phyloP scores from a whole-genome alignment of 2,329 filamentous ascomycete genomes.

The Triangularia verruculosa region DNA sequence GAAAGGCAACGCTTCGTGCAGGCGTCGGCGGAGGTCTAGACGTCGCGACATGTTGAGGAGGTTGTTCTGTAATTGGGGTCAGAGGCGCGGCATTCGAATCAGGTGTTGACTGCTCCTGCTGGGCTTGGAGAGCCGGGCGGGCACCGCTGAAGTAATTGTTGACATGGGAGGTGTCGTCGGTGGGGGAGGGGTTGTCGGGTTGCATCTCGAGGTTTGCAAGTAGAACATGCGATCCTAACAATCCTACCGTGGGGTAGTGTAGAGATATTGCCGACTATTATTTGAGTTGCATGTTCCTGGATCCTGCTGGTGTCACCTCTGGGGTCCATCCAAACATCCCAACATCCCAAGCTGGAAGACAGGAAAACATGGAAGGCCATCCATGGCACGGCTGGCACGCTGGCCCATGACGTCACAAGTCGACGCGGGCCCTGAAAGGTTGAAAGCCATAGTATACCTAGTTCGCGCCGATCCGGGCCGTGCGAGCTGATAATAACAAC shows the following conservation, averaged over 20 bases:
- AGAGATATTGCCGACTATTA: neutral
- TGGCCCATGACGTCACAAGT: neutral
- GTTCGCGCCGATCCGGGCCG: neutral
- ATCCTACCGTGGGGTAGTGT: neutral
- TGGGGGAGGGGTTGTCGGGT: neutral
- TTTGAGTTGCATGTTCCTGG: neutral
- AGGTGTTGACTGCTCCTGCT: neutral
- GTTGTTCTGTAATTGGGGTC: neutral
- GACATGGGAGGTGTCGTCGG: neutral
- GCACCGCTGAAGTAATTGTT: neutral
- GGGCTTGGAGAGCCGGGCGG: neutral
- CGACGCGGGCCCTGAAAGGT: neutral
- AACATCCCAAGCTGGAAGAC: neutral
- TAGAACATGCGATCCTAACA: no score
- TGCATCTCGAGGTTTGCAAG: neutral
- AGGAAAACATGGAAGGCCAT: neutral
- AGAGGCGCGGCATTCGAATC: neutral
- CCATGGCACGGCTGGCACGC: neutral
- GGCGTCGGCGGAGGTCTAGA: neutral
- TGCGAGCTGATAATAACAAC: neutral
- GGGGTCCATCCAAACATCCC: no score
- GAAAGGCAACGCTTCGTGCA: slow-evolving; percentile 13
- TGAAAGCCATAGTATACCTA: no score
- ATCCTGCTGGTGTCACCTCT: neutral
- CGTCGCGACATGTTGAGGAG: neutral